Base-by-base conservation (phyloP, 768 basidiomycete species). In the Tulasnella sp. region DNA sequence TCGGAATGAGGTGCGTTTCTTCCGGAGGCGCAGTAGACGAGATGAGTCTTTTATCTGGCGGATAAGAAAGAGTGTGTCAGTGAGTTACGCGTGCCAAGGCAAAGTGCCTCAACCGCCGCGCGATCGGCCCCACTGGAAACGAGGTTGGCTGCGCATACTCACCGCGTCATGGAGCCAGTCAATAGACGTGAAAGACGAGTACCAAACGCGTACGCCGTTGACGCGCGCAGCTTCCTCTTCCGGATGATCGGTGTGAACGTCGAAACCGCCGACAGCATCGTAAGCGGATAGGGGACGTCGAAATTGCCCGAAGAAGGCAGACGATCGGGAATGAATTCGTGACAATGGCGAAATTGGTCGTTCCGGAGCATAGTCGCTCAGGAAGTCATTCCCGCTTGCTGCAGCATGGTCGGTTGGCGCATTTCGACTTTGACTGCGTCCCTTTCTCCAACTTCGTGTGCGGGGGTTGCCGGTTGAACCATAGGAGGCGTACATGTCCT, bases 91-190 rank as follows among this genome's bases (percentile, higher is more conserved):
- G 80, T 77, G 82, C 82, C 80, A 79, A 81, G 31, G 5, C 39
- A 40, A n/a, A n/a, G 68, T 7, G 76, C 81, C 81, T 36, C 75
- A 74, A 38, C 81, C n/a, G 21, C 81, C n/a, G 18, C 72, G 38
- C 9, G 80, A 81, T 19, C 80, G 80, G 24, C 82, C 18, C 12
- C 83, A 82, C 7, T 76, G 36, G 38, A 75, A 77, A 38, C 40
- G 80, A 68, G 76, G 80, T 48, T 34, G 80, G 58, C 14, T 82
- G 81, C 71, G 78, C 31, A 27, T 80, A 83, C 87, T 84, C 81
- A 87, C 86, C 56, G 94, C 90, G 86, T 98, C 97, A 83, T 98
- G 97, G 77, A 98, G 87, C 97, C 97, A 98, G 85, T 98, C 96
- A 79, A 97, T 93, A 27, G 94, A 95, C 0, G 94, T 92, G 86